Evolutionary conservation across 2,329 filamentous ascomycete species (phyloP), one percentile per base, ranked within the genome.

Genomic region (Huntiella decipiens): DNA sequence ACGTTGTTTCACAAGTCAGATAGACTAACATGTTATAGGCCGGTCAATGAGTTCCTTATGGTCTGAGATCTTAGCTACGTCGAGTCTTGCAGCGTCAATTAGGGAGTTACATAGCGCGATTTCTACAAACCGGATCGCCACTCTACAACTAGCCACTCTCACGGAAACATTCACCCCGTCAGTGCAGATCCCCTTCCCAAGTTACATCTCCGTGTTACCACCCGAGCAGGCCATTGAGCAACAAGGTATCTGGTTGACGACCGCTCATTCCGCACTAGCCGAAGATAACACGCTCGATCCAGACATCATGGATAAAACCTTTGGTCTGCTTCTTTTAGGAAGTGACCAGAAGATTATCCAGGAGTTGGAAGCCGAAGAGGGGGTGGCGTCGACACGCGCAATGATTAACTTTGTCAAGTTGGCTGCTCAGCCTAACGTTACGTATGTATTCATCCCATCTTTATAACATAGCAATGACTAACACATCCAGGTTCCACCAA

Each of bases 171-270:
- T 79, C 3, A 73, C 73, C 4, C 68, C 76, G 22, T 79, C 74
- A 2, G 68, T 79, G 2, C 75, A 79, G 57, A 77, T 79, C 15
- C 75, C 75, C 0, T 62, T 74, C 16, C 74, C 75, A 0, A 74
- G 74, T 44, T 86, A 82, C 48, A 76, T 86, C 2, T 71, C 79
- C 1, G 82, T 84, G 54, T 66, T 91, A 1, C 79, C 82, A 1
- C 71, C 71, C 2, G 71, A 79, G 12, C 73, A 77, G 19, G 77
- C 83, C 46, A 71, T 73, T 31, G 73, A 77, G 41, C 77, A 81
- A 52, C 78, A 74, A 4, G 84, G 85, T 1, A 67, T 93, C 0
- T 88, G 85, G 79, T 67, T 94, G 15, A 94, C 86, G 1, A 94
- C 86, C 0, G 82, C 85, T 28, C 86, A 88, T 54, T 77, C 79